Base-by-base conservation (phyloP, 495 filamentous ascomycete genomes). In the Massariosphaeria phaeospora region DNA sequence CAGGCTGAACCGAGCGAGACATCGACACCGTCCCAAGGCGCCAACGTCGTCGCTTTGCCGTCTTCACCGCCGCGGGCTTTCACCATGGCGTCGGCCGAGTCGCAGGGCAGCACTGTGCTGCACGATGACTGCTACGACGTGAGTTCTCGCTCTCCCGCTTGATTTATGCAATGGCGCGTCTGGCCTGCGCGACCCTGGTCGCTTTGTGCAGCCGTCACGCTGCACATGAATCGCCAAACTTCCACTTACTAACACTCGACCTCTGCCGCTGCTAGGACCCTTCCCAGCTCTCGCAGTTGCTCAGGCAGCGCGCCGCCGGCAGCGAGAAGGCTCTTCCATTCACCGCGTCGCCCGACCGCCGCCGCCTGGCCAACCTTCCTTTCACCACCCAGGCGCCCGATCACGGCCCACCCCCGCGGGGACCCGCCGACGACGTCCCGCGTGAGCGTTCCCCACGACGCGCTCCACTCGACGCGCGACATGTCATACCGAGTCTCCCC, bases 271-370 rank as follows among this genome's bases (percentile, higher is more conserved):
- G 17, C 50, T n/a, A 61, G 57, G 57, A 61, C 51, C 57, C 57
- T 17, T 50, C 44, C 20, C 50, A 50, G 43, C 57, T 61, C 35
- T 61, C 57, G 6, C 57, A 61, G 29, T 24, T 61, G 44, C 57
- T 61, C 23, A 39, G 41, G 51, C 50, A 61, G 39, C 57, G 57
- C 2, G 44, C 51, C 29, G 44, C 51, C 29, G 57, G 48, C 41
- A 43, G 34, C 49, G 34, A 47, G 1, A 18, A 10, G 6, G 17
- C 34, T 13, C 9, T 53, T 20, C 49, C 18, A 13, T 59, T 59
- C 56, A 59, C 56, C 35, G 35, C n/a, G 15, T 41, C 56, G 11
- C 48, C 41, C 18, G 33, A 31, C 12, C 11, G 35, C 23, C 41
- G 15, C 24, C 48, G 10, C 24, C 3, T 36, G 7, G n/a, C 35